Conservation (phyloP, 2,329 filamentous ascomycete genomes). For the Monilinia vaccinii-corymbosi region DNA sequence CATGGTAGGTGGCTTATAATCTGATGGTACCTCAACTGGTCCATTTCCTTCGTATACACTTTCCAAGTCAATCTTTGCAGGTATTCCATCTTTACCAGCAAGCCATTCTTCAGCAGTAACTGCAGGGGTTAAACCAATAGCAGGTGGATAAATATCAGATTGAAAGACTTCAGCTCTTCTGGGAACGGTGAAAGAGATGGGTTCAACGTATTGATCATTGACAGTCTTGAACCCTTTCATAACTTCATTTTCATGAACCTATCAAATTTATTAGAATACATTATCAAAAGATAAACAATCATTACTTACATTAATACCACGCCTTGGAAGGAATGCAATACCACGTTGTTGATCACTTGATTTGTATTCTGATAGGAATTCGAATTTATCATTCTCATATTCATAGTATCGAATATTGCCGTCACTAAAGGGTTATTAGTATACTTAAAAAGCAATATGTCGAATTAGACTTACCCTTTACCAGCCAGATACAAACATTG, state of each 20-base stretch:
- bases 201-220: constrained; percentile 89
- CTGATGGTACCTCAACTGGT: constrained; percentile 64
- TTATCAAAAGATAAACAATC: neutral
- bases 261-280: constrained; percentile 17
- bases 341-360: constrained; percentile 92
- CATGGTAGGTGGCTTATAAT: constrained; percentile 50
- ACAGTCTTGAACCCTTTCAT: constrained; percentile 97
- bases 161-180: constrained; percentile 91
- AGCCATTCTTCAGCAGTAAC: constrained; percentile 79
- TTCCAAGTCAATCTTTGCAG: constrained; percentile 88
- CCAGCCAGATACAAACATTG: constrained; percentile 93
- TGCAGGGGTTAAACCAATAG: constrained; percentile 69
- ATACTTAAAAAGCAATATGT: too few relatives aligned
- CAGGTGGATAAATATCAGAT: constrained; percentile 91
- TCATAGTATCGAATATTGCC: constrained; percentile 99
- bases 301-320: constrained; percentile 71
- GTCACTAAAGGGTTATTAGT: constrained; percentile 50
- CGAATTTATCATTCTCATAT: constrained; percentile 97
- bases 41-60: constrained; percentile 80
- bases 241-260: constrained; percentile 91
- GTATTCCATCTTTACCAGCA: constrained; percentile 70
- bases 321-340: constrained; percentile 87
- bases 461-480: constrained; percentile 93
- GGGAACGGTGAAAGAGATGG: constrained; percentile 94
- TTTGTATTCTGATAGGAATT: constrained; percentile 94